phyloP scores from a whole-genome alignment of 2,329 filamentous ascomycete genomes.

The Exophiala aquamarina region DNA sequence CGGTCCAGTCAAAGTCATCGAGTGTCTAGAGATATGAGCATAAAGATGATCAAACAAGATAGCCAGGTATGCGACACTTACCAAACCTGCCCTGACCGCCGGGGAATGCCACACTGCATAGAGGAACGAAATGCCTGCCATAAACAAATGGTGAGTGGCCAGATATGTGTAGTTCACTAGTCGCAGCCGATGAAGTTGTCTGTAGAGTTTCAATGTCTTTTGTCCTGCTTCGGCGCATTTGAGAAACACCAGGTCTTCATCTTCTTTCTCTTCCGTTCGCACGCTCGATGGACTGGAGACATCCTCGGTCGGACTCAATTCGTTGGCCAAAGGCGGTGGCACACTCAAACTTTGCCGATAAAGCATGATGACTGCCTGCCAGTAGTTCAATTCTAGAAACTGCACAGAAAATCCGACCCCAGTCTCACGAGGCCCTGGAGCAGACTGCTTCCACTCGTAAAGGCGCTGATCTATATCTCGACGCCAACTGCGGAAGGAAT shows the following conservation, averaged over 20 bases:
- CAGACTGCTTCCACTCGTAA: conserved; percentile 80
- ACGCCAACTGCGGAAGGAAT: conserved; percentile 85
- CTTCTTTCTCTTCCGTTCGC: conserved; percentile 51
- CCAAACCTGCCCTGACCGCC: conserved; percentile 78
- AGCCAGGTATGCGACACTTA: conserved; percentile 55
- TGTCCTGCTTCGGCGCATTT: conserved; percentile 95
- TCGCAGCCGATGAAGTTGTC: conserved; percentile 81
- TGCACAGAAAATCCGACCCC: conserved; percentile 87
- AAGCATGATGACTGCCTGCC: conserved; percentile 94
- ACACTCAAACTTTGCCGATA: conserved; percentile 89
- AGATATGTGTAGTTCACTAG: conserved; percentile 96
- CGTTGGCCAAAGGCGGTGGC: conserved; percentile 78
- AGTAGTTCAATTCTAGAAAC: conserved; percentile 93
- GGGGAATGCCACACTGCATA: conserved; percentile 98
- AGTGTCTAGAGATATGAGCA: conserved; percentile 56
- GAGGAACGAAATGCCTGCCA: conserved; percentile 92
- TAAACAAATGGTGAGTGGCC: conserved; percentile 94
- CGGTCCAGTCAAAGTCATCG: conserved; percentile 97
- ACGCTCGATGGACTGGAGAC: conserved; percentile 56
- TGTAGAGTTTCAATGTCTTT: conserved; percentile 85
- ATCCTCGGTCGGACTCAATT: conserved; percentile 63
- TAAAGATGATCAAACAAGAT: neutral
- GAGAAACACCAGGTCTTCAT: conserved; percentile 87
- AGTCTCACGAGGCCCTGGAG: conserved; percentile 74
- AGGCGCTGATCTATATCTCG: conserved; percentile 81